phyloP scores from a whole-genome alignment of 2,329 filamentous ascomycete species.

The Fusarium armeniacum region DNA sequence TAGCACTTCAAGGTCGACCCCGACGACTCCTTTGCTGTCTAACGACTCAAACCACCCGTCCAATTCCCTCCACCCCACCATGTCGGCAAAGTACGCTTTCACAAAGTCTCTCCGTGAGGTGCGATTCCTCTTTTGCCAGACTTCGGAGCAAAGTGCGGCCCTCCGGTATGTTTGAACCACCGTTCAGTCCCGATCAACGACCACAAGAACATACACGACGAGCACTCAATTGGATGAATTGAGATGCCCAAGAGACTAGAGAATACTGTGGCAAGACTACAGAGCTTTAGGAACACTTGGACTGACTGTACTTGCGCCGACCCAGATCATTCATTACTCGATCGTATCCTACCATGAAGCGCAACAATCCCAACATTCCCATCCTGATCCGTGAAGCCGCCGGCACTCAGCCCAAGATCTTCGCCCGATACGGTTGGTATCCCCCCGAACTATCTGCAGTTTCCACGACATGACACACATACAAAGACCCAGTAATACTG shows the following conservation, averaged over 20 bases:
- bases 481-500: constrained; percentile 17
- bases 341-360: constrained; percentile 99
- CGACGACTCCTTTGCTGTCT: constrained; percentile 12
- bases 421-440: constrained; percentile 87
- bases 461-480: background rate
- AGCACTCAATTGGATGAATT: constrained; percentile 35
- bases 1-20: constrained; percentile 40
- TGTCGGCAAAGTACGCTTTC: constrained; percentile 96
- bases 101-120: constrained; percentile 91
- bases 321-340: constrained; percentile 87
- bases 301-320: constrained; percentile 33
- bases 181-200: constrained; percentile 5
- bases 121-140: constrained; percentile 97
- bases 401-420: constrained; percentile 87
- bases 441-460: background rate
- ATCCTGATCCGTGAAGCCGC: constrained; percentile 95
- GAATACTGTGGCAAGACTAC: background rate
- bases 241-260: background rate
- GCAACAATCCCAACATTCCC: constrained; percentile 93
- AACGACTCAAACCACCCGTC: constrained; percentile 9
- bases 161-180: constrained; percentile 74
- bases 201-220: constrained; percentile 11
- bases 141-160: constrained; percentile 88
- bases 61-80: constrained; percentile 57
- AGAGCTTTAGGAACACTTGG: constrained; percentile 4